Conservation (phyloP, 441 rosid species). For the Croton laevigatus region DNA sequence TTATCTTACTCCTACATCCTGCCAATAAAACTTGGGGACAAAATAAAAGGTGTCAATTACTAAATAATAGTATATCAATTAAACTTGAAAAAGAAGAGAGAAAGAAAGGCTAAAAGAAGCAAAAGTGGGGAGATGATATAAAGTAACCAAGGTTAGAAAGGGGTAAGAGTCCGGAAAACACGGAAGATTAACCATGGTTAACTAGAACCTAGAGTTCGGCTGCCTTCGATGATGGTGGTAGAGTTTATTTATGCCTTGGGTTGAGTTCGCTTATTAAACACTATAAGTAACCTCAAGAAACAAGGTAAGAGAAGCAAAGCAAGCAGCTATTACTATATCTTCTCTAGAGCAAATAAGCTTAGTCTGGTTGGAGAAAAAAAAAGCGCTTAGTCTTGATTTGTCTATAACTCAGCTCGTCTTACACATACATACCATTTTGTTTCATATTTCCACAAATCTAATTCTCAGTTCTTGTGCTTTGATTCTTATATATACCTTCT, state of each 20-base stretch:
- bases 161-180: slow-evolving; percentile 24
- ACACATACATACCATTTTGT: not conserved
- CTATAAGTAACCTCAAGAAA: slow-evolving; percentile 6
- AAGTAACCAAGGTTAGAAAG: slow-evolving; percentile 60
- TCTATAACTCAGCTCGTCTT: not conserved
- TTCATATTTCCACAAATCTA: slow-evolving; percentile 3
- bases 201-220: slow-evolving; percentile 23
- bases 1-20: no score
- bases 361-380: no score
- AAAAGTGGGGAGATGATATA: slow-evolving; percentile 41
- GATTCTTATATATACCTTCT: not conserved
- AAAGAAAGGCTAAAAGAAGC: not conserved
- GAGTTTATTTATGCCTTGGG: not conserved
- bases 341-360: not conserved
- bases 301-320: not conserved
- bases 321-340: slow-evolving; percentile 15
- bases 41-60: not conserved
- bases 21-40: not conserved
- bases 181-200: slow-evolving; percentile 51
- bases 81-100: not conserved
- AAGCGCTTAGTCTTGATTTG: not conserved
- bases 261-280: slow-evolving; percentile 1
- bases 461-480: slow-evolving; percentile 2
- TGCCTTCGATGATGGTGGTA: slow-evolving; percentile 9
- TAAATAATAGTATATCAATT: not conserved